These are phyloP conservation scores for Neofusicoccum umdonicola DNA, from an alignment of 2,329 filamentous ascomycete genomes.

Conservation along the genomic window DNA sequence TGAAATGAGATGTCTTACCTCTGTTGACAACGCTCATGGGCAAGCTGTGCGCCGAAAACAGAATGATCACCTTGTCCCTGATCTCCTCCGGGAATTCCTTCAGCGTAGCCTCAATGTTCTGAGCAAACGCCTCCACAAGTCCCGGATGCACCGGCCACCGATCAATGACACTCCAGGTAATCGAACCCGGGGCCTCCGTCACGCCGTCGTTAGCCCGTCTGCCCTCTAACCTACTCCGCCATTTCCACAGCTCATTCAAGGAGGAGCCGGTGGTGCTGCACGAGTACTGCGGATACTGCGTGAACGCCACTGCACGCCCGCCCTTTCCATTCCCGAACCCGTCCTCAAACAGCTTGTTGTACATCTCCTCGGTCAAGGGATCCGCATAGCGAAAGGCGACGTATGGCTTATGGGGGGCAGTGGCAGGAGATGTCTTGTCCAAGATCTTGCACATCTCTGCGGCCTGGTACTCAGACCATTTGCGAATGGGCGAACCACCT, in stretches of 20 bases:
- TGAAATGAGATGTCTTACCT: conserved; percentile 47
- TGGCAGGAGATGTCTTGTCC: conserved; percentile 85
- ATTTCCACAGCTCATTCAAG: conserved; percentile 97
- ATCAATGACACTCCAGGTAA: conserved; percentile 97
- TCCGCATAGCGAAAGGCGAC: conserved; percentile 95
- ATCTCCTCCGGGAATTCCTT: conserved; percentile 79
- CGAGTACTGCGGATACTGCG: conserved; percentile 97
- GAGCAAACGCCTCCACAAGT: conserved; percentile 85
- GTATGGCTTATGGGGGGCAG: conserved; percentile 94
- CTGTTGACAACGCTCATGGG: conserved; percentile 98
- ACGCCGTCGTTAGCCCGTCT: conserved; percentile 58
- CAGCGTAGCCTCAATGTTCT: conserved; percentile 85
- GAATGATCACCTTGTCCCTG: conserved; percentile 74
- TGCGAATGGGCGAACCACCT: conserved; percentile 94
- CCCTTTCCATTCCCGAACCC: conserved; percentile 87
- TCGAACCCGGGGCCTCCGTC: conserved; percentile 62
- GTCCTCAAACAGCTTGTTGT: conserved; percentile 75
- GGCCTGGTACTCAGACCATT: conserved; percentile 95
- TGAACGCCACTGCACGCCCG: conserved; percentile 94
- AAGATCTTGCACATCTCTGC: conserved; percentile 96
- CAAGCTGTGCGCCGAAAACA: conserved; percentile 94
- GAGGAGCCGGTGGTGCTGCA: conserved; percentile 97
- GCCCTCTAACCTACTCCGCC: conserved; percentile 83
- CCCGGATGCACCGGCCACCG: conserved; percentile 92
- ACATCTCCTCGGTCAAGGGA: conserved; percentile 92